A percentile compares a stretch with the other conserved stretches of the same genome.
Conservation (phyloP, 2,329 filamentous ascomycete species). For the Cadophora sp. region DNA sequence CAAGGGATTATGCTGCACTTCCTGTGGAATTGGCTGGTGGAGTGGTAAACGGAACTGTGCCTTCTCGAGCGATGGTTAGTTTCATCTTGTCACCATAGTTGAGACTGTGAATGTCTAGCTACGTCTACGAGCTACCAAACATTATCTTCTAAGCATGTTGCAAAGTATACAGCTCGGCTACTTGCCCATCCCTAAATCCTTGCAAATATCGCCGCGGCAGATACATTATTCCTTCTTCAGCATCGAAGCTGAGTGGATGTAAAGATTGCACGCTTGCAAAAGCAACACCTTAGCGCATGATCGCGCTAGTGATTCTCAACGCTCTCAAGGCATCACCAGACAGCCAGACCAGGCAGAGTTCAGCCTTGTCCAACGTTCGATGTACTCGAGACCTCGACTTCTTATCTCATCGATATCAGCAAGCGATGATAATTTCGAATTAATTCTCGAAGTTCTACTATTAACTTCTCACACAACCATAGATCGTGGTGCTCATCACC, state of each 20-base stretch:
- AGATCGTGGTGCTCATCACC: neutral
- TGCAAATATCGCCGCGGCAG: no score
- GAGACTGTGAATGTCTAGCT: neutral
- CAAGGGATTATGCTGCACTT: neutral
- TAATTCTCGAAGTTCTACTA: neutral
- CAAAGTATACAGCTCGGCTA: no score
- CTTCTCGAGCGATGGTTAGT: conserved; percentile 24
- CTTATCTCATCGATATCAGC: neutral
- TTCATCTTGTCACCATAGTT: conserved; percentile 15
- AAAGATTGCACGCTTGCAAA: no score
- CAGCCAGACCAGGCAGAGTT: neutral
- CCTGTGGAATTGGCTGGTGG: neutral
- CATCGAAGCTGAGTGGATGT: neutral
- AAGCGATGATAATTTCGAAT: neutral
- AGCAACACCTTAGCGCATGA: no score
- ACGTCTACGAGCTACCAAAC: no score
- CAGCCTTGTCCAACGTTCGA: neutral
- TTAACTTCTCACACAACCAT: neutral
- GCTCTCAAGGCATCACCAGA: neutral
- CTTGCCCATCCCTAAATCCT: no score
- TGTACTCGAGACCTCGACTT: neutral
- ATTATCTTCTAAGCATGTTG: no score
- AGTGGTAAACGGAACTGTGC: conserved; percentile 18
- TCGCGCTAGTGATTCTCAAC: no score
- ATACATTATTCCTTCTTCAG: no score